Base-by-base conservation (phyloP, 2,329 filamentous ascomycete species). In the Phialophora verrucosa region DNA sequence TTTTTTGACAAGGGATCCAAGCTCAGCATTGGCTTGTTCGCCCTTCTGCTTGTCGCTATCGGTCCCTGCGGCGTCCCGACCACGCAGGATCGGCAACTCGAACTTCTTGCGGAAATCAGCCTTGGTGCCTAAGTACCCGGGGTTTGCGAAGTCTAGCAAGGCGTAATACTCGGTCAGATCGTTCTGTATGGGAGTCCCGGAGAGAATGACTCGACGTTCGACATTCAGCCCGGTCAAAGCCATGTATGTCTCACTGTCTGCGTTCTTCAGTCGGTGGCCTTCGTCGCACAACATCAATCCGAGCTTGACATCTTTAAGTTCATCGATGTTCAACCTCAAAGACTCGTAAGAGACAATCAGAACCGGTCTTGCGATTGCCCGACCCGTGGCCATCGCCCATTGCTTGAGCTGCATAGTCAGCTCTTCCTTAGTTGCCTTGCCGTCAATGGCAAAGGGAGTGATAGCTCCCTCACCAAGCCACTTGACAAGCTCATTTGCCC, bases 311-410 rank as follows among this genome's bases (percentile, higher is more conserved):
- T 95, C 89, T 74, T 91, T 94, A 62, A 99, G 85, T 77, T 96
- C 92, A 47, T 96, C 92, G 14, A 92, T 91, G 73, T 99, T 95
- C 62, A 98, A 82, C 63, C 95, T 90, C 17, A 99, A 83, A 0
- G 95, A 98, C 78, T 99, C 95, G 75, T 99, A 99, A 0, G 95
- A 99, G 50, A 99, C 93, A 65, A 99, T 99, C 60, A 99, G 90
- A 42, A 98, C 93, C 0, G 95, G 95, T 42, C 95, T 85, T 2
- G 93, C 95, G 25, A 99, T 89, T 12, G 92, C 84, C 57, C 96
- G 90, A n/a, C 95, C 95, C 35, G 87, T 92, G 4, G 94, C 88
- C 74, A 97, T 95, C 1, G 92, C 91, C 95, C 95, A 99, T 77
- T 98, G 95, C 44, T 92, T 90, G 69, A 99, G 85, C 75, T 99